Evolutionary conservation across 2,329 filamentous ascomycete genomes (phyloP).

Genomic region (Aspergillus alliaceus): DNA sequence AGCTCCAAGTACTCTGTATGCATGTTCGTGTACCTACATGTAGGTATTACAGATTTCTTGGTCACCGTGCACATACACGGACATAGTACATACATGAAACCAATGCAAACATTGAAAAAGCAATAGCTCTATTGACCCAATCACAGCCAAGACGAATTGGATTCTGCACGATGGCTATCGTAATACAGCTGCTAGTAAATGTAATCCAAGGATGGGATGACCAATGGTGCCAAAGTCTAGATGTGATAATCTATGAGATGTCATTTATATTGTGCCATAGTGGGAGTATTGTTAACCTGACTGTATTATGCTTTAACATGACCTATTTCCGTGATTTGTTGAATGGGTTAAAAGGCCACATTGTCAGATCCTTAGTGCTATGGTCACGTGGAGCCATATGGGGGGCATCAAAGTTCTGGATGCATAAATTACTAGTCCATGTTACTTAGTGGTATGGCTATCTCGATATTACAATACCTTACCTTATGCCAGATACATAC

Average conservation of each 20-base stretch:
- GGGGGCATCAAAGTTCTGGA: slow-evolving; percentile 17
- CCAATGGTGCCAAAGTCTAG: not conserved
- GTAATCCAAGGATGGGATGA: not conserved
- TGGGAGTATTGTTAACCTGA: not conserved
- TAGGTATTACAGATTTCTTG: not conserved
- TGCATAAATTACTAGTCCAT: slow-evolving; percentile 14
- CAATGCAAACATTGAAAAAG: not conserved
- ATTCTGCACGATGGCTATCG: slow-evolving; percentile 2
- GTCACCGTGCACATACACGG: not conserved
- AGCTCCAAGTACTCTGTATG: slow-evolving; percentile 3
- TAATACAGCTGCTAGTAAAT: not conserved
- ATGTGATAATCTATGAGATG: not conserved
- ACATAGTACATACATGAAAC: slow-evolving; percentile 1
- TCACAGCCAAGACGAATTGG: not conserved
- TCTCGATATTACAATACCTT: not conserved
- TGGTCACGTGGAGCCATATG: slow-evolving; percentile 19
- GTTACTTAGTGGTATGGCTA: slow-evolving; percentile 2
- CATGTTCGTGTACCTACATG: not conserved
- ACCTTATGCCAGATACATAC: not conserved
- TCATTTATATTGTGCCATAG: not conserved
- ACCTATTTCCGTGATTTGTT: not conserved
- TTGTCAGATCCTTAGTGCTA: slow-evolving; percentile 15
- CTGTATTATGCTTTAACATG: not conserved
- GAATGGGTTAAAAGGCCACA: slow-evolving; percentile 16
- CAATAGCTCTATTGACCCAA: not conserved